These are phyloP conservation scores for Heliamphora pulchella DNA, from an alignment of 179 eudicot species.

Conservation along the genomic window DNA sequence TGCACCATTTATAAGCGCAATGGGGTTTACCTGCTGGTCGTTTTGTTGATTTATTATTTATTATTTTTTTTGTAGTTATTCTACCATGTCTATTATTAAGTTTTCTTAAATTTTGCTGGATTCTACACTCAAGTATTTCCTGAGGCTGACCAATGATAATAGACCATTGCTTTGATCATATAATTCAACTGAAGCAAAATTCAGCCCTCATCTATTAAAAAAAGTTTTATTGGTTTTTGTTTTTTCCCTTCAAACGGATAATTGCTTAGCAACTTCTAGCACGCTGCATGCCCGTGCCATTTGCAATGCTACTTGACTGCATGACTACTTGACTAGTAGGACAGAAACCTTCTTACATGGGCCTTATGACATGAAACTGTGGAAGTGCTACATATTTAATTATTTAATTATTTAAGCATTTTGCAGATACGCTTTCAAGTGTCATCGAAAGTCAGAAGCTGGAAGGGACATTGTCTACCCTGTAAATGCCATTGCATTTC, in stretches of 20 bases:
- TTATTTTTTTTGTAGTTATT: not conserved
- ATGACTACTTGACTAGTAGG: not conserved
- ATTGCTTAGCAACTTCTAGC: not conserved
- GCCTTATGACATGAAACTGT: not conserved
- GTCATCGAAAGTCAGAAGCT: constrained; percentile 85
- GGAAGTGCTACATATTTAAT: not conserved
- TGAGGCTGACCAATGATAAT: not conserved
- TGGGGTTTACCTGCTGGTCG: not conserved
- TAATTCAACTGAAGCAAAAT: not conserved
- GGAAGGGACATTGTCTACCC: constrained; percentile 94
- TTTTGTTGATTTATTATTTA: not conserved
- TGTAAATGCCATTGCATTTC: constrained; percentile 92
- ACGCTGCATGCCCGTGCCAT: not conserved
- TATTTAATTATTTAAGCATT: constrained; percentile 14
- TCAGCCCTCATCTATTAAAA: not conserved
- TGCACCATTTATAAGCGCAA: not conserved
- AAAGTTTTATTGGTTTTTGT: no score
- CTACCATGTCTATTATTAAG: not conserved
- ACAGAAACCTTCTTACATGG: not conserved
- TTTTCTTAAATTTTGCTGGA: constrained; percentile 1
- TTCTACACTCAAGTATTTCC: not conserved
- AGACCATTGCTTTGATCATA: not conserved
- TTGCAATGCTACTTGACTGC: not conserved
- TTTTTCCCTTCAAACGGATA: not conserved
- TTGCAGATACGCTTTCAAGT: constrained; percentile 90